Conservation (phyloP, 805 yeast genomes). For the Saturnispora sanitii region DNA sequence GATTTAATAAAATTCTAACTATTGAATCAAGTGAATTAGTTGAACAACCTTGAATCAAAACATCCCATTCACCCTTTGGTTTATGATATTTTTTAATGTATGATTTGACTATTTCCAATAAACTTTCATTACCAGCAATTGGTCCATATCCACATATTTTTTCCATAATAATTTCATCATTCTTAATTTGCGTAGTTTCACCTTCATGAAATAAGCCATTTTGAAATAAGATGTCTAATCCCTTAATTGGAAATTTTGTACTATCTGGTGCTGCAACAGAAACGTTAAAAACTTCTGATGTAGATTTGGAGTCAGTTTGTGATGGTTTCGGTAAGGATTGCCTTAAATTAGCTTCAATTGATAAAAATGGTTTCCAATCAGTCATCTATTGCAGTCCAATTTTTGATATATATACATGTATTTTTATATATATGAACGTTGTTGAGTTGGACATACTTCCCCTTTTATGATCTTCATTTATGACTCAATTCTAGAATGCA, state of each 20-base stretch:
- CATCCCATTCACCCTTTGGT: conserved; percentile 56
- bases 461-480: too few species aligned
- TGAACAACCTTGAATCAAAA: conserved; percentile 67
- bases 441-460: too few species aligned
- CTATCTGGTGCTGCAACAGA: conserved; percentile 46
- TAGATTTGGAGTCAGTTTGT: background rate
- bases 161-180: conserved; percentile 29
- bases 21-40: conserved; percentile 85
- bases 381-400: background rate
- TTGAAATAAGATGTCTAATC: conserved; percentile 21
- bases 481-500: too few species aligned
- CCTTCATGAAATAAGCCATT: conserved; percentile 20
- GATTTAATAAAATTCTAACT: conserved; percentile 63
- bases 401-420: too few species aligned
- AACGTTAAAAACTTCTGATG: conserved; percentile 35
- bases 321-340: conserved; percentile 15
- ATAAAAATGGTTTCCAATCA: conserved; percentile 19
- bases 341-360: conserved; percentile 23
- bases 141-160: conserved; percentile 42
- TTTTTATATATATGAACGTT: too few species aligned
- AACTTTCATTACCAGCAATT: conserved; percentile 38
- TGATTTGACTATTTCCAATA: conserved; percentile 31
- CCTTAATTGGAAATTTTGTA: conserved; percentile 41
- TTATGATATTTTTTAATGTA: conserved; percentile 36
- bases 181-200: conserved; percentile 25